These are phyloP conservation scores for Takakia lepidozioides DNA, from an alignment of 225 moss, liverwort and hornwort species.

Conservation along the genomic window DNA sequence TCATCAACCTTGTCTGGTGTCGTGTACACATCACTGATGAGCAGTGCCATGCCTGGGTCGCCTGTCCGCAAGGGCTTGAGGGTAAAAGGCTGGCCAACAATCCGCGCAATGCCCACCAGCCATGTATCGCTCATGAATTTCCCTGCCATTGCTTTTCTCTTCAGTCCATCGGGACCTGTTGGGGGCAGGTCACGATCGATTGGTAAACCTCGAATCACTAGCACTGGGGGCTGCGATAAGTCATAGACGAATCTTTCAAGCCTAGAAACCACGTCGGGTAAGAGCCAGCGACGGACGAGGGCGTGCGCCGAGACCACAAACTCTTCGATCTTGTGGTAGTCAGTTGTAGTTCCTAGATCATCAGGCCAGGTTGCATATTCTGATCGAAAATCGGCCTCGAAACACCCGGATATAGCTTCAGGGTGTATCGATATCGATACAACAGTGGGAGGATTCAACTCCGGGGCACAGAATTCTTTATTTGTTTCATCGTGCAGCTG, in stretches of 20 bases:
- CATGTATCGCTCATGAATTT: slow-evolving; percentile 36
- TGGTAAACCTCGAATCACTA: slow-evolving; percentile 23
- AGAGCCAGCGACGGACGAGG: slow-evolving; percentile 28
- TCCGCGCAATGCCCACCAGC: slow-evolving; percentile 27
- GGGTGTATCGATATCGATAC: too few species aligned
- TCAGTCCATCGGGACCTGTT: slow-evolving; percentile 1
- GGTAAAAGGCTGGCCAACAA: slow-evolving; percentile 26
- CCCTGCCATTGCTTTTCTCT: slow-evolving; percentile 20
- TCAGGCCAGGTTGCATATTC: slow-evolving; percentile 16
- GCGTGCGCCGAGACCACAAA: slow-evolving; percentile 27
- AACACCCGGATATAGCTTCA: too few species aligned
- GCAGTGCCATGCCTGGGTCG: slow-evolving; percentile 2
- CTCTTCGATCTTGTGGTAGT: slow-evolving; percentile 20
- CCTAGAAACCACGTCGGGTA: slow-evolving; percentile 2
- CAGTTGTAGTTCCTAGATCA: slow-evolving; percentile 16
- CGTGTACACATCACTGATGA: slow-evolving; percentile 18
- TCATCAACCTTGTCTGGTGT: slow-evolving; percentile 11
- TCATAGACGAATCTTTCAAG: slow-evolving; percentile 17
- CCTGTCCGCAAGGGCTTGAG: background rate
- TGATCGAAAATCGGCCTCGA: slow-evolving; percentile 17
- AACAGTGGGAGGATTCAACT: too few species aligned
- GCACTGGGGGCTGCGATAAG: slow-evolving; percentile 12
- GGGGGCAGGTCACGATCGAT: slow-evolving; percentile 28
- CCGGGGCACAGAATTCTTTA: too few species aligned
- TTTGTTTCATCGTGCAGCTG: too few species aligned